A percentile compares a stretch with the other conserved stretches of the same genome.
These are phyloP conservation scores for Tetrastigma voinierianum DNA, from an alignment of 164 flowering plant species.

Conservation along the genomic window DNA sequence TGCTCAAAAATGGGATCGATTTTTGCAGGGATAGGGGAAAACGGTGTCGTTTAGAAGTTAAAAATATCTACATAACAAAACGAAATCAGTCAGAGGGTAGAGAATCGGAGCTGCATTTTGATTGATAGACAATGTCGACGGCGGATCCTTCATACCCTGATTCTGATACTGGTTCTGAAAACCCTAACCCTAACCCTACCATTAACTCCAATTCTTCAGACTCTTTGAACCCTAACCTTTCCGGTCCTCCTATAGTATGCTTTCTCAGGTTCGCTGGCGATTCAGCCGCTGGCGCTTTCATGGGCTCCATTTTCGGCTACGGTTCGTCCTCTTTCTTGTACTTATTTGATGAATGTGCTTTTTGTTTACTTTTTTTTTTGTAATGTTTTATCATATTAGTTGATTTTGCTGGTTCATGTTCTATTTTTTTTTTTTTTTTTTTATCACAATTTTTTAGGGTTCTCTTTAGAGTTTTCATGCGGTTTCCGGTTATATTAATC, in stretches of 20 bases:
- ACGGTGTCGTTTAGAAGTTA: too few species aligned
- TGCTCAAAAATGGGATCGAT: background rate
- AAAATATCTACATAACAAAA: too few species aligned
- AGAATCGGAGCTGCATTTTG: too few species aligned
- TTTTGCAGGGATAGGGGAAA: too few species aligned
- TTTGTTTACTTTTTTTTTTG: too few species aligned
- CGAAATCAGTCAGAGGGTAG: background rate
- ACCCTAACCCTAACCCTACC: conserved; percentile 24
- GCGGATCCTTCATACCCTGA: conserved; percentile 41
- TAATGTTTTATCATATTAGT: background rate
- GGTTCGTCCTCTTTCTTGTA: conserved; percentile 38
- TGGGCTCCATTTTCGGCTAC: conserved; percentile 92
- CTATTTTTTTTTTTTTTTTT: too few species aligned
- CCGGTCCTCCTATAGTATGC: conserved; percentile 56
- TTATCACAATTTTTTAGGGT: too few species aligned
- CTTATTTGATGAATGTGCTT: background rate
- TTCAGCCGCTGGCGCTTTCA: conserved; percentile 72
- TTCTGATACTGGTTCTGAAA: conserved; percentile 28
- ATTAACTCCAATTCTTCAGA: conserved; percentile 19
- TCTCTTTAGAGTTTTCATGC: background rate
- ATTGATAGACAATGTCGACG: conserved; percentile 35
- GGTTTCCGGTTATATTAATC: too few species aligned
- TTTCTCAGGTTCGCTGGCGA: conserved; percentile 69
- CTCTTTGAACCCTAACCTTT: conserved; percentile 10
- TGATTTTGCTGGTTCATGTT: background rate